Percentiles rank a stretch among this genome's conserved stretches.
These are phyloP conservation scores for Phytophthora boehmeriae DNA, from an alignment of 352 stramenopile genomes.

Conservation along the genomic window DNA sequence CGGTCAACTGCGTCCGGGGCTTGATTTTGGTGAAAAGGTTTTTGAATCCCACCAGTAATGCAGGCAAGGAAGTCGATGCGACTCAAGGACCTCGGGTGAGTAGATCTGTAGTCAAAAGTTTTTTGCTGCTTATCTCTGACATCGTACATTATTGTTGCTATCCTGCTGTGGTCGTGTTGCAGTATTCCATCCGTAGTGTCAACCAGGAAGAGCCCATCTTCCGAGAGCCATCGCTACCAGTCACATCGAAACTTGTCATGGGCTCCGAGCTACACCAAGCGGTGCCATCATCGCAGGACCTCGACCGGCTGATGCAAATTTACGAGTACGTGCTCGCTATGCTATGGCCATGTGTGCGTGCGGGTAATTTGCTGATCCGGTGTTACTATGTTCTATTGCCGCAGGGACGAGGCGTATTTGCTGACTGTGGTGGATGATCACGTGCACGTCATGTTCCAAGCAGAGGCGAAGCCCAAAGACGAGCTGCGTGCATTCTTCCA, in stretches of 20 bases:
- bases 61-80: conserved; percentile 31
- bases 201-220: conserved; percentile 68
- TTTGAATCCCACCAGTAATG: conserved; percentile 20
- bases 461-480: conserved; percentile 53
- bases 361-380: neutral
- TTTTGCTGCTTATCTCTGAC: neutral
- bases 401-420: conserved; percentile 67
- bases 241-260: conserved; percentile 58
- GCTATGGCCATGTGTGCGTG: neutral
- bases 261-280: conserved; percentile 57
- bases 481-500: conserved; percentile 82
- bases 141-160: conserved; percentile 1
- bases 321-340: conserved; percentile 41
- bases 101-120: too few species aligned
- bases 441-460: conserved; percentile 64
- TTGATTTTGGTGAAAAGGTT: conserved; percentile 66
- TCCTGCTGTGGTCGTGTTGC: neutral
- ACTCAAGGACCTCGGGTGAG: conserved; percentile 6
- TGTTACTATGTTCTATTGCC: neutral
- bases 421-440: conserved; percentile 38
- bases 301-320: conserved; percentile 55
- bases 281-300: conserved; percentile 37
- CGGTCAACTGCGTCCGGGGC: conserved; percentile 82
- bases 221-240: conserved; percentile 49
- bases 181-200: conserved; percentile 68